A percentile compares a stretch with the other conserved stretches of the same genome.
Evolutionary conservation across 1,139 yeast species (phyloP).

Genomic region (Blastobotrys arbuscula): DNA sequence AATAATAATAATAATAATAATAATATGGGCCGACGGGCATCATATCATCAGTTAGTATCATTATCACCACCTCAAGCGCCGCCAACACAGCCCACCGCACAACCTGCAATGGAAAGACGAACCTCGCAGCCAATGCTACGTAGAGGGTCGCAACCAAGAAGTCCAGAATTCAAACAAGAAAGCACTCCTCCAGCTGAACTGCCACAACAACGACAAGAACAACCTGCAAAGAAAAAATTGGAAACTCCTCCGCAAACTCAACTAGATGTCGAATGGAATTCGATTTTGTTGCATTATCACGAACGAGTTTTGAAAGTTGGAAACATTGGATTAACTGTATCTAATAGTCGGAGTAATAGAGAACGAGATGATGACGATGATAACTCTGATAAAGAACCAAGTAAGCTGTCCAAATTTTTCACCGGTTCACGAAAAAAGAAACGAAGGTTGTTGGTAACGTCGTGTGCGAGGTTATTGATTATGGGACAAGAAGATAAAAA

Average conservation of each 20-base stretch:
- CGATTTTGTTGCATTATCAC: constrained; percentile 51
- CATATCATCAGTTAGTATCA: constrained; percentile 7
- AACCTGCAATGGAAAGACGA: neutral
- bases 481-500: constrained; percentile 29
- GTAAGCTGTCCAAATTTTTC: constrained; percentile 30
- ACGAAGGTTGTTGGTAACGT: constrained; percentile 32
- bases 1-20: neutral
- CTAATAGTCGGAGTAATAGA: constrained; percentile 12
- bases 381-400: constrained; percentile 25
- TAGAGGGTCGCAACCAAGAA: neutral
- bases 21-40: constrained; percentile 7
- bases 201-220: constrained; percentile 23
- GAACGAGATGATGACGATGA: constrained; percentile 20
- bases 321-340: constrained; percentile 33
- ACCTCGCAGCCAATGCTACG: constrained; percentile 2
- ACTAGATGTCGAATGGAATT: constrained; percentile 65
- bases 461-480: constrained; percentile 33
- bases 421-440: constrained; percentile 28
- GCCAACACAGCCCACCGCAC: constrained; percentile 13
- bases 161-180: neutral
- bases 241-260: constrained; percentile 54
- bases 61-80: constrained; percentile 12
- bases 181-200: constrained; percentile 13
- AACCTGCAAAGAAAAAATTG: constrained; percentile 34
- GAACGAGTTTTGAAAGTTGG: constrained; percentile 73